phyloP scores from a whole-genome alignment of 1,139 yeast species.

The Pichia sp. region DNA sequence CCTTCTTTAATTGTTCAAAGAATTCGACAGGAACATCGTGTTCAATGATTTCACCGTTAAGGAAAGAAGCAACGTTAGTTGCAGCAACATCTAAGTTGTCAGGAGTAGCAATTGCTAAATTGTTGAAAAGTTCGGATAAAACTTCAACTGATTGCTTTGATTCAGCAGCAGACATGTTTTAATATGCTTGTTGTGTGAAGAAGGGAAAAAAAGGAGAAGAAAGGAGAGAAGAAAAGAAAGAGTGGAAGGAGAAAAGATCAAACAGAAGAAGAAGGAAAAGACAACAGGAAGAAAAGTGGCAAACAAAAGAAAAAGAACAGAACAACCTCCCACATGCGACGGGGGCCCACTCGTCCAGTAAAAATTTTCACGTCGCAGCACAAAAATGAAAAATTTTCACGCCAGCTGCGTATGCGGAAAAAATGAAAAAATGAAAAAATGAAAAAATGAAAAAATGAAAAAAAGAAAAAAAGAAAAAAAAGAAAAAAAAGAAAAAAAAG shows the following conservation, averaged over 20 bases:
- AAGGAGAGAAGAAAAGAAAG: not conserved
- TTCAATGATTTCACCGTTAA: slow-evolving; percentile 96
- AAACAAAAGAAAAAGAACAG: slow-evolving; percentile 5
- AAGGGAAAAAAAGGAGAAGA: not conserved
- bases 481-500: slow-evolving; percentile 1
- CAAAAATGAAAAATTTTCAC: not conserved
- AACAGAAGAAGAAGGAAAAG: not conserved
- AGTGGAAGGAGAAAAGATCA: not conserved
- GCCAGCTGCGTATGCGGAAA: too few species aligned
- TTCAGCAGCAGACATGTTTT: slow-evolving; percentile 55
- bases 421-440: slow-evolving; percentile 1
- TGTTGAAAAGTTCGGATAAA: slow-evolving; percentile 88
- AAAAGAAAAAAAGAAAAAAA: slow-evolving; percentile 4
- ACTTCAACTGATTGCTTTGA: slow-evolving; percentile 68
- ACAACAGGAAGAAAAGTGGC: too few species aligned
- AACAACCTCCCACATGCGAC: not conserved
- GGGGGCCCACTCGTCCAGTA: not conserved
- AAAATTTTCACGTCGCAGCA: not conserved
- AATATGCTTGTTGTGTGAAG: slow-evolving; percentile 3
- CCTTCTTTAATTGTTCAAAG: slow-evolving; percentile 69
- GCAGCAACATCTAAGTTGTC: slow-evolving; percentile 87
- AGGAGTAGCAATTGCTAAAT: slow-evolving; percentile 79
- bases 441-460: slow-evolving; percentile 1
- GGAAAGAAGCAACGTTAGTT: slow-evolving; percentile 82
- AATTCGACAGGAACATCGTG: slow-evolving; percentile 95